Evolutionary conservation across 768 basidiomycete genomes (phyloP).

Genomic region (Hericium alpestre): DNA sequence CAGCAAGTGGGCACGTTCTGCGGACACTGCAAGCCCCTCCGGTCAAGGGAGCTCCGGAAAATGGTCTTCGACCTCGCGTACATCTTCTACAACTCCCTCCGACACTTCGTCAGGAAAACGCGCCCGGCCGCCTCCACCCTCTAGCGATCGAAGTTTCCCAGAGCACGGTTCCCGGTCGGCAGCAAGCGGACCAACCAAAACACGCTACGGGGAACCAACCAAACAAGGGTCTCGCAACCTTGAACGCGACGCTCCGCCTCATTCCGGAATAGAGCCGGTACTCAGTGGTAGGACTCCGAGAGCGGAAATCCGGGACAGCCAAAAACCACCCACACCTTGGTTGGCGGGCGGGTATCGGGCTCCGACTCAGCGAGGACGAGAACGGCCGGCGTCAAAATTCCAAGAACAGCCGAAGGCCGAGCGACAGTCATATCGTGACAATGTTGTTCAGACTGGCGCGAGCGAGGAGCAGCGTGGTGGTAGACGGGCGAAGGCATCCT

Average conservation of each 20-base stretch:
- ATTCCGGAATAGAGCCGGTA: too few relatives aligned
- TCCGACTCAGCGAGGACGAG: too few relatives aligned
- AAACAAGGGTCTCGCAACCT: too few relatives aligned
- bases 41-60: background rate
- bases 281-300: too few relatives aligned
- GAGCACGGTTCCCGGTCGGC: background rate
- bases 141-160: background rate
- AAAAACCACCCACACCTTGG: too few relatives aligned
- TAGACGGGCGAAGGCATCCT: background rate
- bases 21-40: background rate
- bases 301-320: too few relatives aligned
- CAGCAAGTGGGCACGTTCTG: slow-evolving; percentile 10
- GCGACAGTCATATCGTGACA: too few relatives aligned
- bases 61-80: background rate
- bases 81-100: background rate
- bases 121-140: background rate
- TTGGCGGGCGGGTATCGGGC: too few relatives aligned
- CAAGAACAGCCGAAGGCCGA: too few relatives aligned
- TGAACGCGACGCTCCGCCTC: too few relatives aligned
- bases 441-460: too few relatives aligned
- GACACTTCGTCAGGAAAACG: background rate
- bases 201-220: background rate
- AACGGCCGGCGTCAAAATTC: too few relatives aligned
- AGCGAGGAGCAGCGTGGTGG: background rate
- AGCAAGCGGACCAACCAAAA: background rate